Evolutionary conservation across 2,329 filamentous ascomycete species (phyloP).

Genomic region (Botrytis elliptica): DNA sequence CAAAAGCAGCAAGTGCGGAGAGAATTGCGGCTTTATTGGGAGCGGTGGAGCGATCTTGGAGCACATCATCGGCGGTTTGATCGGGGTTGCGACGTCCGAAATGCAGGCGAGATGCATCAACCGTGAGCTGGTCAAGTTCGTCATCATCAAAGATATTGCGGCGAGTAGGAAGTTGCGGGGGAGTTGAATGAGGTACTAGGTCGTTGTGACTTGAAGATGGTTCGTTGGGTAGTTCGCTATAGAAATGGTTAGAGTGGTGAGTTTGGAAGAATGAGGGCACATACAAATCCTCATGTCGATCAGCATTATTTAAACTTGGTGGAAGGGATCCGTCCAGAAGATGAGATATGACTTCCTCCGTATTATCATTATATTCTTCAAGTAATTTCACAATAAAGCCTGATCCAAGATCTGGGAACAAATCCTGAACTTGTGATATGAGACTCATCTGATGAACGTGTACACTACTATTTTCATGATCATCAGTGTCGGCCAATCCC

Average conservation of each 20-base stretch:
- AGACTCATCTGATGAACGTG: constrained; percentile 82
- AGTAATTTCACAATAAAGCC: constrained; percentile 78
- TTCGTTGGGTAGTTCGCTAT: constrained; percentile 31
- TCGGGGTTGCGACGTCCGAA: constrained; percentile 69
- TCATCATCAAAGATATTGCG: constrained; percentile 80
- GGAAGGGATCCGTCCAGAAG: constrained; percentile 77
- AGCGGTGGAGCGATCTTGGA: constrained; percentile 62
- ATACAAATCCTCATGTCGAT: constrained; percentile 58
- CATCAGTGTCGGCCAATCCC: constrained; percentile 56
- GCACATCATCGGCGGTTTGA: constrained; percentile 68
- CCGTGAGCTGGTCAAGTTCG: constrained; percentile 69
- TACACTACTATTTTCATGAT: constrained; percentile 28
- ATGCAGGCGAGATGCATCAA: constrained; percentile 67
- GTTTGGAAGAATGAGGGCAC: constrained; percentile 15
- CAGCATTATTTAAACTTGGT: constrained; percentile 59
- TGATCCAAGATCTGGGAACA: constrained; percentile 84
- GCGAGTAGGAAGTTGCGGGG: constrained; percentile 54
- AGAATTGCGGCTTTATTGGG: constrained; percentile 83
- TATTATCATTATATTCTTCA: constrained; percentile 73
- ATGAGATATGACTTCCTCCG: constrained; percentile 77
- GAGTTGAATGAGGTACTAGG: constrained; percentile 60
- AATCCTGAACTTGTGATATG: constrained; percentile 85
- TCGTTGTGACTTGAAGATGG: constrained; percentile 39
- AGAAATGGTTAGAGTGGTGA: constrained; percentile 12
- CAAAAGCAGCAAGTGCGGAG: constrained; percentile 83